Conservation (phyloP, 768 basidiomycete species). For the Melanogaster broomeanus region DNA sequence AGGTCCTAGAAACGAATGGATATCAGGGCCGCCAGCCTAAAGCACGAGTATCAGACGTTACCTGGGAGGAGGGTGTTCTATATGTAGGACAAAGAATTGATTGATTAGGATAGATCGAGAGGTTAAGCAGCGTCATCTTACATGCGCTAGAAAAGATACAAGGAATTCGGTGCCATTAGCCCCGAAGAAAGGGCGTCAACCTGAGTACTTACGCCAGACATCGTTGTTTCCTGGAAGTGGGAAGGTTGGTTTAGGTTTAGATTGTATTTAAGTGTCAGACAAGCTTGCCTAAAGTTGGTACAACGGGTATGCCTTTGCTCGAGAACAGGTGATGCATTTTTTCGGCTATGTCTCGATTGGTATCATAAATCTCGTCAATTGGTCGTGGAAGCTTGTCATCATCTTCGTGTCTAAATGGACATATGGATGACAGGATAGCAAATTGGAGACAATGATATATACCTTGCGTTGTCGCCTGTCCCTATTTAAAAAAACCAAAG, state of each 20-base stretch:
- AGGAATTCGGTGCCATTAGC: slow-evolving; percentile 12
- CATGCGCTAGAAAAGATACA: slow-evolving; percentile 50
- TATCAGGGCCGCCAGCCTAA: slow-evolving; percentile 3
- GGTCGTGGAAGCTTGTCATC: slow-evolving; percentile 82
- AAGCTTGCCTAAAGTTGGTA: slow-evolving; percentile 73
- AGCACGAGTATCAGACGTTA: slow-evolving; percentile 21
- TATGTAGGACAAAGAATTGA: neutral
- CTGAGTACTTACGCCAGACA: slow-evolving; percentile 70
- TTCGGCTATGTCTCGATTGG: slow-evolving; percentile 65
- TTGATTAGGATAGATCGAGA: neutral
- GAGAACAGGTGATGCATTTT: slow-evolving; percentile 78
- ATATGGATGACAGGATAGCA: neutral
- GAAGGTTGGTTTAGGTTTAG: neutral
- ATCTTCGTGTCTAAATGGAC: slow-evolving; percentile 69
- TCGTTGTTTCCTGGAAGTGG: slow-evolving; percentile 77
- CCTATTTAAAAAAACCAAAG: slow-evolving; percentile 39
- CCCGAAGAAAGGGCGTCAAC: slow-evolving; percentile 2
- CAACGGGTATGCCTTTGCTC: slow-evolving; percentile 69
- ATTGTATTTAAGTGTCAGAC: neutral
- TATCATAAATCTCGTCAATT: slow-evolving; percentile 71
- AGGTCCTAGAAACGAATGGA: slow-evolving; percentile 46
- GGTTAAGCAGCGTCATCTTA: slow-evolving; percentile 30
- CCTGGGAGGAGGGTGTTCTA: slow-evolving; percentile 72
- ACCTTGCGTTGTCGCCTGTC: slow-evolving; percentile 81
- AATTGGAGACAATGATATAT: slow-evolving; percentile 3